Percentiles rank a stretch among this genome's conserved stretches.
phyloP scores from a whole-genome alignment of 768 basidiomycete genomes.

The Tulasnella sp. region DNA sequence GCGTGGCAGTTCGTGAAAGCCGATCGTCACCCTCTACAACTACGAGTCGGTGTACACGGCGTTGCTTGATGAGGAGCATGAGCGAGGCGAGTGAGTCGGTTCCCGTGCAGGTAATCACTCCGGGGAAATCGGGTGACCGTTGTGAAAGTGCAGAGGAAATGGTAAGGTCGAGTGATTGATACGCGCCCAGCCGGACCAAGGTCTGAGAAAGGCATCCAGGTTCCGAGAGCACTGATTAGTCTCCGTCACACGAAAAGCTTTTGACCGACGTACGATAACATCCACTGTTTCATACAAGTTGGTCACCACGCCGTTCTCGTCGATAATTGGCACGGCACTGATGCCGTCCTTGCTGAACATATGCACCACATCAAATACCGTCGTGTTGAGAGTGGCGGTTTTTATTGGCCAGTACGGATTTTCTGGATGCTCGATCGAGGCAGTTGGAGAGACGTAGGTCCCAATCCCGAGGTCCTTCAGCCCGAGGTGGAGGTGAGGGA shows the following conservation, averaged over 20 bases:
- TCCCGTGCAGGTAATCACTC: constrained; percentile 94
- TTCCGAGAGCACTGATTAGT: not conserved
- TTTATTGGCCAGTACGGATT: constrained; percentile 89
- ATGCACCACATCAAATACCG: constrained; percentile 97
- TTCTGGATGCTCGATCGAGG: constrained; percentile 50
- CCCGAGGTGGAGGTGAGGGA: constrained; percentile 75
- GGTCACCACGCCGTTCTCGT: constrained; percentile 88
- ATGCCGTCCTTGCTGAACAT: constrained; percentile 97
- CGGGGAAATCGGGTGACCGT: constrained; percentile 92
- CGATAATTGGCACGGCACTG: constrained; percentile 95
- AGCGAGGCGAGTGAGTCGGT: constrained; percentile 89
- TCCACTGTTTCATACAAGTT: constrained; percentile 99
- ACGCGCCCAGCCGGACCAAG: constrained; percentile 89
- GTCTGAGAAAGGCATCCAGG: constrained; percentile 56
- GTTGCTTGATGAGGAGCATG: constrained; percentile 87
- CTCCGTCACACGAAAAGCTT: not conserved
- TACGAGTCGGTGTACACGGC: constrained; percentile 90
- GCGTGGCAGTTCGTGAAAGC: not conserved
- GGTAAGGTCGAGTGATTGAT: constrained; percentile 93
- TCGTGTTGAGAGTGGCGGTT: constrained; percentile 86
- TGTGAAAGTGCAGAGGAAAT: constrained; percentile 91
- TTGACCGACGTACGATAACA: constrained; percentile 76
- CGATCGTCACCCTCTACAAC: constrained; percentile 84
- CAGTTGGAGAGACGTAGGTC: constrained; percentile 66
- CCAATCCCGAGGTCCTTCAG: constrained; percentile 90